Percentiles rank a stretch among this genome's conserved stretches.
phyloP scores from a whole-genome alignment of 1,139 yeast genomes.

The Suhomyces ambrosiae region DNA sequence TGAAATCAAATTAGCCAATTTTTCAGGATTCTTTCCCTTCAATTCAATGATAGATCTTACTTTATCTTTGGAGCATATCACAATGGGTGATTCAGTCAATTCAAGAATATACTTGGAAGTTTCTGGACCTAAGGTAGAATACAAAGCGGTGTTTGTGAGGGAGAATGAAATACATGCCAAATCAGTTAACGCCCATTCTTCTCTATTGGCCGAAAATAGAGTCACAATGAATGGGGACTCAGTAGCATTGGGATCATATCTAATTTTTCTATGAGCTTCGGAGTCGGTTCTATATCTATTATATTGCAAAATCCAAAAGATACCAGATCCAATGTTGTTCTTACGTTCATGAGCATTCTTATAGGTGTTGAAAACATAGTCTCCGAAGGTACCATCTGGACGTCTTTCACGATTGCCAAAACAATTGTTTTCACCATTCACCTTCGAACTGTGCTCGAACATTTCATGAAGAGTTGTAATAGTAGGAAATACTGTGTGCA shows the following conservation, averaged over 20 bases:
- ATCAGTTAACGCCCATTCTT: constrained; percentile 65
- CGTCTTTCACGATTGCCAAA: constrained; percentile 52
- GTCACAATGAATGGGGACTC: constrained; percentile 50
- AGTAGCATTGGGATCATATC: constrained; percentile 25
- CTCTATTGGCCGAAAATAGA: constrained; percentile 55
- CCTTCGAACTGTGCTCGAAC: constrained; percentile 44
- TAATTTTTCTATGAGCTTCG: constrained; percentile 30
- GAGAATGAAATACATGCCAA: constrained; percentile 56
- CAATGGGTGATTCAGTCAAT: constrained; percentile 57
- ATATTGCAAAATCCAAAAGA: constrained; percentile 52
- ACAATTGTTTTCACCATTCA: constrained; percentile 42
- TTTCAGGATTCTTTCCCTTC: constrained; percentile 29
- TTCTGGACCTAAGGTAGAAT: constrained; percentile 64
- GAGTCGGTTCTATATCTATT: constrained; percentile 40
- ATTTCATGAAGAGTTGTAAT: constrained; percentile 52
- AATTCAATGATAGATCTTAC: constrained; percentile 42
- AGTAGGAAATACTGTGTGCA: constrained; percentile 49
- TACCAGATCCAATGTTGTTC: constrained; percentile 62
- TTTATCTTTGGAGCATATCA: constrained; percentile 53
- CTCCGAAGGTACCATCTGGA: constrained; percentile 44
- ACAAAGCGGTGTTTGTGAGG: constrained; percentile 59
- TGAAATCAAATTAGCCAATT: constrained; percentile 23
- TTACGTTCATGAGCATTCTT: constrained; percentile 43
- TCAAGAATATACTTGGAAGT: constrained; percentile 60
- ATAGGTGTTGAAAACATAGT: constrained; percentile 54